phyloP scores from a whole-genome alignment of 805 yeast genomes.

The Metschnikowia gelsemii region DNA sequence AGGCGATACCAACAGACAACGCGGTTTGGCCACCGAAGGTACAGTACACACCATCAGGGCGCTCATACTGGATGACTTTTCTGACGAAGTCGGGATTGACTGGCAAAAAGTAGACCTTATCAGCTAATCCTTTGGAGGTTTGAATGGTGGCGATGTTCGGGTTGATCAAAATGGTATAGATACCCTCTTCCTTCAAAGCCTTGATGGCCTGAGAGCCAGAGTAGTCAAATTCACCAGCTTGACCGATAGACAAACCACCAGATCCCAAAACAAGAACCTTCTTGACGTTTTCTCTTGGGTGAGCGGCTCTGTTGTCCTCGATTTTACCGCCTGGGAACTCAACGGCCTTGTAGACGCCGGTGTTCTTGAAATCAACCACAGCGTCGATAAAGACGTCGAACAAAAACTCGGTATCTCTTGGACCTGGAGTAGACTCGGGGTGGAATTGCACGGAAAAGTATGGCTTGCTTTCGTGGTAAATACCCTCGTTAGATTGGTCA shows the following conservation, averaged over 20 bases:
- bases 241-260: conserved; percentile 98
- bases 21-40: conserved; percentile 99
- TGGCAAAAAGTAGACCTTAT: conserved; percentile 96
- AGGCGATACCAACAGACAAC: conserved; percentile 87
- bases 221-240: conserved; percentile 99
- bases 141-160: conserved; percentile 99
- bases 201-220: conserved; percentile 99
- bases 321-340: conserved; percentile 86
- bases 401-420: conserved; percentile 96
- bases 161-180: conserved; percentile 90
- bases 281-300: conserved; percentile 80
- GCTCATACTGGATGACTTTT: conserved; percentile 90
- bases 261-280: conserved; percentile 94
- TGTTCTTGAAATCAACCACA: conserved; percentile 61
- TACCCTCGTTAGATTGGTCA: conserved; percentile 98
- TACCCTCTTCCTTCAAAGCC: conserved; percentile 97
- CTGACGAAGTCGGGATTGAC: conserved; percentile 95
- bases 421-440: conserved; percentile 99
- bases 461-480: conserved; percentile 83
- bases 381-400: conserved; percentile 90
- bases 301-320: conserved; percentile 70
- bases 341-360: conserved; percentile 66
- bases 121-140: conserved; percentile 96
- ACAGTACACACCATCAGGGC: conserved; percentile 94
- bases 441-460: conserved; percentile 98